Evolutionary conservation across 2,329 filamentous ascomycete genomes (phyloP).

Genomic region (Neonectria hederae): DNA sequence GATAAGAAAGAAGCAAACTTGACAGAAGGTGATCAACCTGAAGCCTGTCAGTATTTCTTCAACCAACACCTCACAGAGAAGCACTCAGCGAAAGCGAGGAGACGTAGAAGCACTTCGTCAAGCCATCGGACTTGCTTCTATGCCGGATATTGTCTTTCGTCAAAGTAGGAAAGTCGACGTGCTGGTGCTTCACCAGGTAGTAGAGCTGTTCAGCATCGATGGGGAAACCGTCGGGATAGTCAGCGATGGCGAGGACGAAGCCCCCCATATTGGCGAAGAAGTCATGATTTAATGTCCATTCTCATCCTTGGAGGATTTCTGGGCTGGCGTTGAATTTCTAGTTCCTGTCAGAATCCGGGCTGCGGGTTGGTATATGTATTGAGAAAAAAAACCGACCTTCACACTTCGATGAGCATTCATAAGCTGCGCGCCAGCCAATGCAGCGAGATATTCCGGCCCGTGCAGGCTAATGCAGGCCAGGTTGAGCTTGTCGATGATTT

Average conservation of each 20-base stretch:
- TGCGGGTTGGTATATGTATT: too few species aligned
- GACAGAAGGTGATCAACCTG: neutral
- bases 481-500: conserved; percentile 13
- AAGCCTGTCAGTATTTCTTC: neutral
- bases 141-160: conserved; percentile 1
- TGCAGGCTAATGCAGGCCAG: conserved; percentile 23
- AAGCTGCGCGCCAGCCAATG: conserved; percentile 19
- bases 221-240: neutral
- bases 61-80: neutral
- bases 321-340: conserved; percentile 13
- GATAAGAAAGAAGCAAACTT: neutral
- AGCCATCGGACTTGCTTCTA: conserved; percentile 21
- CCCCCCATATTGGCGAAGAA: conserved; percentile 31
- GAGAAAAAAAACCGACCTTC: neutral
- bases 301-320: neutral
- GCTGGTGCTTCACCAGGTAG: conserved; percentile 7
- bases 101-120: conserved; percentile 8
- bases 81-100: neutral
- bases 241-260: neutral
- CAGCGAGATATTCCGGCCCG: conserved; percentile 22
- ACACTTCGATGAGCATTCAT: conserved; percentile 23
- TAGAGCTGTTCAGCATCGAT: conserved; percentile 28
- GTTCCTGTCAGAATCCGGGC: neutral
- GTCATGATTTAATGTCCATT: conserved; percentile 19
- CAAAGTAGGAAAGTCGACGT: neutral